Evolutionary conservation across 2,329 filamentous ascomycete species (phyloP).

Genomic region (Colletotrichum sp.): DNA sequence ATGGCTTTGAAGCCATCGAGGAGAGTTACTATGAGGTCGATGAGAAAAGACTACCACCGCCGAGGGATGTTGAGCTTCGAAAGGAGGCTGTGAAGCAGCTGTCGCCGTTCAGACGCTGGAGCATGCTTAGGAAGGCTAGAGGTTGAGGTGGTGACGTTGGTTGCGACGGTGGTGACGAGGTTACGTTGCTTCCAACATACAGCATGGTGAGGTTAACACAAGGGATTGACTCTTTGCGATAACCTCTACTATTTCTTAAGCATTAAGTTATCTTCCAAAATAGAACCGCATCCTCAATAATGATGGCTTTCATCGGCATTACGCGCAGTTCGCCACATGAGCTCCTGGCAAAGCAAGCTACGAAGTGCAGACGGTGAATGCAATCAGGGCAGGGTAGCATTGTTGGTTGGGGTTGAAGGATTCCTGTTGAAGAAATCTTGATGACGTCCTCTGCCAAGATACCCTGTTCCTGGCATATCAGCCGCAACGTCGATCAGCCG

Average conservation of each 20-base stretch:
- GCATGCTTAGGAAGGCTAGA: not conserved
- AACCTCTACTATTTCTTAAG: not conserved
- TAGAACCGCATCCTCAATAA: not conserved
- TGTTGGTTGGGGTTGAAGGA: not conserved
- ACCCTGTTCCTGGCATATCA: not conserved
- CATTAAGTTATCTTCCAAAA: not conserved
- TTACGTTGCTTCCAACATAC: not conserved
- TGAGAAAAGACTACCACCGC: not conserved
- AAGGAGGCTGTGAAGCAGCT: not conserved
- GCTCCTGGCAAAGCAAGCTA: not conserved
- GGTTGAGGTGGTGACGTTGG: not conserved
- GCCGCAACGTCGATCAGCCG: not conserved
- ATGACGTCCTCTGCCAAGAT: not conserved
- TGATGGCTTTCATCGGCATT: not conserved
- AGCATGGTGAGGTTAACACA: not conserved
- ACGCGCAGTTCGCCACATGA: not conserved
- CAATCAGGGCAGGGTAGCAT: not conserved
- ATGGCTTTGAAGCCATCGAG: conserved; percentile 34
- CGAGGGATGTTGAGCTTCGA: not conserved
- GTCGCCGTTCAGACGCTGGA: not conserved
- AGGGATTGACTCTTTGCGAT: not conserved
- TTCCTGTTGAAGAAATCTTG: not conserved
- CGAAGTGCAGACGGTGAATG: not conserved
- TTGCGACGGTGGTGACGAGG: not conserved
- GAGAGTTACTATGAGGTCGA: not conserved